A percentile compares a stretch with the other conserved stretches of the same genome.
These are phyloP conservation scores for Neocucurbitaria cava DNA, from an alignment of 2,329 filamentous ascomycete genomes.

Conservation along the genomic window DNA sequence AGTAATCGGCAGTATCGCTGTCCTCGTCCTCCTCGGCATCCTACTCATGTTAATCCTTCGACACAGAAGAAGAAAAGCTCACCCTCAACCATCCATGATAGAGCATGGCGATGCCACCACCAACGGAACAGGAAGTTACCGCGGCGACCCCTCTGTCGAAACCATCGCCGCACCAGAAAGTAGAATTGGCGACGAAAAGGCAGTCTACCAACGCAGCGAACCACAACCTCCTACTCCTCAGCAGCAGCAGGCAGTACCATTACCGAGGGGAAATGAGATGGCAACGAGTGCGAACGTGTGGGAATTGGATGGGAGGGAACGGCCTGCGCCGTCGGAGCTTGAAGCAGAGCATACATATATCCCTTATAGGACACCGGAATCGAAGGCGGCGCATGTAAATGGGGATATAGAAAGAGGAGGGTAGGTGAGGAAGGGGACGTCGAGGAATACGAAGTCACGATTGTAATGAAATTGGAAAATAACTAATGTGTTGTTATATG, in stretches of 20 bases:
- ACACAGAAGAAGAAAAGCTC: conserved; percentile 8
- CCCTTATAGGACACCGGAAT: not conserved
- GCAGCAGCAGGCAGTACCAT: too few species aligned
- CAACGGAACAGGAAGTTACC: not conserved
- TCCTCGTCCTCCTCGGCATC: conserved; percentile 14
- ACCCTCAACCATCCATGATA: not conserved
- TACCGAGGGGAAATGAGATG: conserved; percentile 9
- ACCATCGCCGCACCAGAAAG: not conserved
- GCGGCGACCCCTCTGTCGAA: not conserved
- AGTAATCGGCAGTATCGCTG: conserved; percentile 16
- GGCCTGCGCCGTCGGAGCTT: conserved; percentile 5
- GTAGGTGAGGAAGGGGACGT: not conserved
- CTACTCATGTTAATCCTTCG: conserved; percentile 17
- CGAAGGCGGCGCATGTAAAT: not conserved
- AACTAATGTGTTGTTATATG: not conserved
- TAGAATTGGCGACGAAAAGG: conserved; percentile 3
- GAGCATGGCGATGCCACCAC: not conserved
- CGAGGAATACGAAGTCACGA: not conserved
- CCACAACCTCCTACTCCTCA: not conserved
- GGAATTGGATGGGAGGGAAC: conserved; percentile 16
- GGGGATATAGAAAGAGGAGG: not conserved
- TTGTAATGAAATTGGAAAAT: not conserved
- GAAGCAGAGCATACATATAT: conserved; percentile 1
- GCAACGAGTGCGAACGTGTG: conserved; percentile 16
- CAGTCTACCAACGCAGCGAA: not conserved